Base-by-base conservation (phyloP, 176 grass and related monocot species). In the Aegilops bicornis region DNA sequence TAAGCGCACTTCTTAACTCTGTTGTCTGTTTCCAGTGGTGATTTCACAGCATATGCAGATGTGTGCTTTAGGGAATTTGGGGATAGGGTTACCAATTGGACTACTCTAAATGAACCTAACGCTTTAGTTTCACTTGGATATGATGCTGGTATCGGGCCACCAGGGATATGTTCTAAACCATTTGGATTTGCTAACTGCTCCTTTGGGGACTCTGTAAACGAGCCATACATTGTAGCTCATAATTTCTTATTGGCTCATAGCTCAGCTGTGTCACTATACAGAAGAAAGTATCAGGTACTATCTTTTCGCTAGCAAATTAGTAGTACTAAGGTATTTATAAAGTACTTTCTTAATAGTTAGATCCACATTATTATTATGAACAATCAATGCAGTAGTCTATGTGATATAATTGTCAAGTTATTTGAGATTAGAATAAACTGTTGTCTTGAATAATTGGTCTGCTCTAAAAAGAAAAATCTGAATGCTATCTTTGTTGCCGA, bases 21-120 rank as follows among this genome's bases (percentile, higher is more conserved):
- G 9, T 59, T 48, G n/a, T 22, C 48, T 47, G 7, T 70, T 40
- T 64, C 16, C 79, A 88, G 90, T 80, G 90, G 42, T n/a, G 90
- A 92, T 66, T 92, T 92, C 79, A 92, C 83, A 65, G 86, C 90
- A 60, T 92, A 83, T 60, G 83, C 90, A 67, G 73, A 86, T 66
- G 82, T 88, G 17, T 88, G 90, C 82, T 92, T 92, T 74, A 88
- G 79, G 66, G 79, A 92, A 72, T 91, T 91, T 37, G 86, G 90
- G 0, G 90, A 88, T 43, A 85, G 90, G 43, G 86, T 91, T 56
- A 73, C 69, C 13, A 13, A 79, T 33, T 88, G 90, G 90, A 88
- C 86, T n/a, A 82, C 86, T 69, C 31, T 91, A 13, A 84, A 66
- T 13, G 86, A 91, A 59, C 86, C 90, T 39, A 88, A 91, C 35